Evolutionary conservation across 2,329 filamentous ascomycete species (phyloP), one percentile per base, ranked within the genome.

Genomic region (Pezicula carpinea): DNA sequence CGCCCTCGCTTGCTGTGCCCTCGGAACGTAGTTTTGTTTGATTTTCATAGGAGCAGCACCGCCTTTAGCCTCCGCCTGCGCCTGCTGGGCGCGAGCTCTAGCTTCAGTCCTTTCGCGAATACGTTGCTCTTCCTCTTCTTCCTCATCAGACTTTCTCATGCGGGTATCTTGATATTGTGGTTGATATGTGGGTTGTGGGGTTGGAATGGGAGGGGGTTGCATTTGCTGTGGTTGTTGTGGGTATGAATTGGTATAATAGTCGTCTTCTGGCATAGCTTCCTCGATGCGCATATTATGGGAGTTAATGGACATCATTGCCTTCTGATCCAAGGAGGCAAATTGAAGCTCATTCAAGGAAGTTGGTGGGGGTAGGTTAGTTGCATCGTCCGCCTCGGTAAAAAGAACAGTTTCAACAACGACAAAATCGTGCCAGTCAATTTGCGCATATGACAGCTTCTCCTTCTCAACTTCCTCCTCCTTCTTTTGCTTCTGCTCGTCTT

Each of bases 391-490:
- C 57, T 96, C 91, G 49, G 82, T 90, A 66, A 99, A 99, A 14
- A 89, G 76, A 45, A 99, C 91, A 1, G 91, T 96, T 68, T 96
- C 93, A 38, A 96, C 90, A 17, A 99, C 87, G 29, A 92, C 85
- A 59, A 99, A 99, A 64, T 97, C 92, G 62, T 95, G 89, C 93
- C 93, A 99, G 67, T 99, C 93, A 53, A 99, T 93, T 59, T 93
- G 86, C 1, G 87, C 86, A 66, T 93, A 83, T 45, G 81, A 74
- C 18, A 76, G 70, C 60, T 84, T 83, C 65, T 96, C 88, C 60
- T 89, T 82, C 62, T 95, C 87, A 34, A 85, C 86, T 53, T 91
- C 83, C 61, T 95, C 89, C 60, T 95, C 90, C 63, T 91, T 90
- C 73, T 91, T 88, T 58, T 84, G 81, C 65, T 91, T 92, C 69